Conservation (phyloP, 2,329 filamentous ascomycete genomes). For the Aspergillus melleus region DNA sequence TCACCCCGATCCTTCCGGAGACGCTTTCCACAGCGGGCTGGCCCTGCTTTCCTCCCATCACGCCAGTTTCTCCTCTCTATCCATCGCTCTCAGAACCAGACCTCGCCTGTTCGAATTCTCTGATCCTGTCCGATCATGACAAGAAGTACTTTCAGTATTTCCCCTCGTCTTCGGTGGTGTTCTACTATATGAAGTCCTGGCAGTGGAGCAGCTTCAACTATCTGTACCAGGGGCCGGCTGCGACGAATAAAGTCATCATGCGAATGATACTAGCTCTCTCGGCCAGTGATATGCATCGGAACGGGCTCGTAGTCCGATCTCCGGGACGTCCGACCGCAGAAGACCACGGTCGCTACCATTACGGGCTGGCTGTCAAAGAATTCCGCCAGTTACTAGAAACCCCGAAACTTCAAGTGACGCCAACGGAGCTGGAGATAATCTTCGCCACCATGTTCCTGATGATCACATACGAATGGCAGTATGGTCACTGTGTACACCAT, state of each 20-base stretch:
- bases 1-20: neutral
- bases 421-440: conserved; percentile 33
- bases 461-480: conserved; percentile 39
- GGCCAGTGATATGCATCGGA: conserved; percentile 39
- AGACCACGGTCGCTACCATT: conserved; percentile 36
- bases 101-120: conserved; percentile 33
- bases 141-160: conserved; percentile 37
- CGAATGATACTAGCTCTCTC: conserved; percentile 41
- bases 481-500: conserved; percentile 35
- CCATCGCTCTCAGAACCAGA: conserved; percentile 21
- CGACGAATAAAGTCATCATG: conserved; percentile 39
- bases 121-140: conserved; percentile 36
- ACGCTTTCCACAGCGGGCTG: conserved; percentile 11
- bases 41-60: conserved; percentile 17
- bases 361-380: conserved; percentile 38
- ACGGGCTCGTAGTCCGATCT: conserved; percentile 26
- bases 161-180: conserved; percentile 34
- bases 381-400: conserved; percentile 36
- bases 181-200: conserved; percentile 40
- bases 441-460: conserved; percentile 40
- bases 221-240: conserved; percentile 37
- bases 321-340: conserved; percentile 30
- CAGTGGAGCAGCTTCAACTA: conserved; percentile 40
- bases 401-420: conserved; percentile 26
- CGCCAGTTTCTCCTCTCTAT: conserved; percentile 26